Base-by-base conservation (phyloP, 495 filamentous ascomycete species). In the Daldinia vernicosa region DNA sequence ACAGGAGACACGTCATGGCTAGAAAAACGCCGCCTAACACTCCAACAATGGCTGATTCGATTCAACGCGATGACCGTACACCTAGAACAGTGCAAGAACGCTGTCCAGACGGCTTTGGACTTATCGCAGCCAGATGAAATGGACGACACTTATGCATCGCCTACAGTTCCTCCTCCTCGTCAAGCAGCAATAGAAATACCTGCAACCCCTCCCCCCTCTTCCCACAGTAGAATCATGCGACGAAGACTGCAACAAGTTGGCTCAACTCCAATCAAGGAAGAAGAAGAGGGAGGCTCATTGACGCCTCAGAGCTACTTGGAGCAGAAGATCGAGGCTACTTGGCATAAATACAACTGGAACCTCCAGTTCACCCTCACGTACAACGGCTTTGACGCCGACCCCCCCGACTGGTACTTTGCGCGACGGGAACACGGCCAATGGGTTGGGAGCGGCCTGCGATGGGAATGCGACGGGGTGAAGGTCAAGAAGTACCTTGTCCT, bases 1-100 rank as follows among this genome's bases (percentile, higher is more conserved):
- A 63, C 60, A 4, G 30, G 60, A 27, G 45, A 63, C 19, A 22
- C 1, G 14, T 39, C 47, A 11, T 63, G 60, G 60, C 22, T 63
- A 4, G 6, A 53, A 22, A 37, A 26, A 32, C 45, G 60, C 4
- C 60, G 32, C 17, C 22, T 52, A 8, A 63, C 60, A 6, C 45
- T 63, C 26, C 45, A 63, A 17, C 17, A 33, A 15, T 63, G 24
- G 17, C 60, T 63, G 24, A 4, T 28, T 7, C 26, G 26, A 7
- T 39, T 27, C n/a, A 32, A 63, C 6, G 17, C 26, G 14, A n/a
- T 53, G 12, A 22, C 3, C 6, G 12, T 37, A 6, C 60, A 53
- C 22, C 60, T 24, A 24, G 19, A 9, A 22, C 43, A 47, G 19
- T 47, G 43, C 43, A 47, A 47, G 43, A 47, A 47, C 9, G 43